Conservation (phyloP, 2,329 filamentous ascomycete species). For the Lasiodiplodia hormozganensis region DNA sequence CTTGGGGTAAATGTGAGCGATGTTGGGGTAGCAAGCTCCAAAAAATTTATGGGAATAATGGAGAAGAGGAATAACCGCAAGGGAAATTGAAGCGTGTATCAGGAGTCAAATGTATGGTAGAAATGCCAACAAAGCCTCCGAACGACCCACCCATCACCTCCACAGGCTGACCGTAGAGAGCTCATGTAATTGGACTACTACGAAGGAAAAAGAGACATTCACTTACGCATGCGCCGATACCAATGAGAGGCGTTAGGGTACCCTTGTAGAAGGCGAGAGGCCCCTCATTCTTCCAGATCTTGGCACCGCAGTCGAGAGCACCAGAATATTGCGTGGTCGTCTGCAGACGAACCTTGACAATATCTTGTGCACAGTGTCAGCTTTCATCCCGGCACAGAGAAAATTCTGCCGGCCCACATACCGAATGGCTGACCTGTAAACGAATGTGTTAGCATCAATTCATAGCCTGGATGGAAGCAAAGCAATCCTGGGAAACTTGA, state of each 20-base stretch:
- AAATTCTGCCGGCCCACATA: conserved; percentile 45
- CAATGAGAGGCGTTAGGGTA: conserved; percentile 90
- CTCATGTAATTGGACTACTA: too few species aligned
- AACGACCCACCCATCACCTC: too few species aligned
- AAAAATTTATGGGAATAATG: background rate
- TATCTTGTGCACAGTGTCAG: conserved; percentile 64
- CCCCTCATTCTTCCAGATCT: conserved; percentile 89
- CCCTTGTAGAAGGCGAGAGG: conserved; percentile 96
- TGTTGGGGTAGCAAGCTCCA: background rate
- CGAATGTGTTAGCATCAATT: background rate
- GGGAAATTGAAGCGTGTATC: too few species aligned
- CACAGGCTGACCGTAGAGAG: too few species aligned
- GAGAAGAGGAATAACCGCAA: background rate
- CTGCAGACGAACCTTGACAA: conserved; percentile 96
- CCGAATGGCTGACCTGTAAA: conserved; percentile 69
- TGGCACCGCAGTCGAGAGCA: conserved; percentile 78
- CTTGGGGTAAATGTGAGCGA: conserved; percentile 36
- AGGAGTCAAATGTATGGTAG: too few species aligned
- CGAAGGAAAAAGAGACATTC: background rate
- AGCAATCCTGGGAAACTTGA: background rate
- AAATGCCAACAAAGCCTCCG: too few species aligned
- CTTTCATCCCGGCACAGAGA: conserved; percentile 20
- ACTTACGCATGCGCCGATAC: conserved; percentile 90
- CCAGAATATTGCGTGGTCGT: conserved; percentile 82
- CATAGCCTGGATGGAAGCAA: background rate